Evolutionary conservation across 2,329 filamentous ascomycete genomes (phyloP).

Genomic region (Phyllosticta citriasiana): DNA sequence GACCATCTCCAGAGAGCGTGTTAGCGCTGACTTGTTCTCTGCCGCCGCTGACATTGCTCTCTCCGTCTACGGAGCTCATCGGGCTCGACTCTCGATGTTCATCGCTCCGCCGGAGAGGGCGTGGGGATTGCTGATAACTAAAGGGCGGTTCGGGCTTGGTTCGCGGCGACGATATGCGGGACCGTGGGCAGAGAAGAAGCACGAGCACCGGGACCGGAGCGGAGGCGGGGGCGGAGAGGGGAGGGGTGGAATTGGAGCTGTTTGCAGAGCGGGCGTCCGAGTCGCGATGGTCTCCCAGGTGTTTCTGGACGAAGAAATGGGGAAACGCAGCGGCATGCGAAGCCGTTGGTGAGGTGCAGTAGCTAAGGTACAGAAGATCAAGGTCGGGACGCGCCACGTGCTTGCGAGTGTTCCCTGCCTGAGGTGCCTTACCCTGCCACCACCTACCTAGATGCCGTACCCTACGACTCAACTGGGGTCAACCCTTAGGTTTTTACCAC

Average conservation of each 20-base stretch:
- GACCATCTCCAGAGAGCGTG: constrained; percentile 36
- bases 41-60: constrained; percentile 50
- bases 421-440: neutral
- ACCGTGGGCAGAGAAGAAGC: neutral
- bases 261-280: neutral
- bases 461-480: neutral
- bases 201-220: neutral
- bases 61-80: constrained; percentile 61
- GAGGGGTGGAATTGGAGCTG: neutral
- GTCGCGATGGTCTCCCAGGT: neutral
- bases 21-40: constrained; percentile 45
- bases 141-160: neutral
- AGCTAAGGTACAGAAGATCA: neutral
- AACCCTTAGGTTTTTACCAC: neutral
- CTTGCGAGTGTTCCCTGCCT: neutral
- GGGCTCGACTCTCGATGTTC: constrained; percentile 41
- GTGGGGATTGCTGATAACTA: neutral
- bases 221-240: neutral
- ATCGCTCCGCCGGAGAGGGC: constrained; percentile 34
- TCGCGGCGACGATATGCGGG: neutral
- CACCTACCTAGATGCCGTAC: neutral
- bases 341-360: neutral
- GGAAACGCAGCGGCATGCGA: neutral
- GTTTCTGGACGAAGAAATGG: neutral
- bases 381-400: neutral